phyloP scores from a whole-genome alignment of 176 grass and related monocot genomes.

The Oryza glaberrima region DNA sequence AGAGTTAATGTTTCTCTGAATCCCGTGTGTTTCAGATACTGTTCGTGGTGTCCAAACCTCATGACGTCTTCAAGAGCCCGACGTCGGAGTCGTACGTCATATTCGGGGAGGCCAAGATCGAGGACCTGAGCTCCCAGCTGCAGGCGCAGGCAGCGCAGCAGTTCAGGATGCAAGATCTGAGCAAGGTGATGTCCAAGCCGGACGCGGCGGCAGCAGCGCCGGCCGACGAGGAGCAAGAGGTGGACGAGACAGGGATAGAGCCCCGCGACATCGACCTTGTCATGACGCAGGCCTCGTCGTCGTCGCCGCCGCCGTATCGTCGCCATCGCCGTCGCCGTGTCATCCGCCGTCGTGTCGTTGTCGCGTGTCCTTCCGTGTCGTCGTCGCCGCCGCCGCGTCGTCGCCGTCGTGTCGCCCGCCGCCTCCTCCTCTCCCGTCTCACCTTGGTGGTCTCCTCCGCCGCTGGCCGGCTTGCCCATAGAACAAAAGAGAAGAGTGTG shows the following conservation, averaged over 20 bases:
- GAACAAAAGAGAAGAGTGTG: too few species aligned
- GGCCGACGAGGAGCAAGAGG: constrained; percentile 80
- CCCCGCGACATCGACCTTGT: constrained; percentile 89
- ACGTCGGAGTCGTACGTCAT: constrained; percentile 89
- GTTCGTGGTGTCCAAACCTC: constrained; percentile 83
- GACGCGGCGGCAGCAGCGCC: constrained; percentile 41
- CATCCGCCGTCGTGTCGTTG: too few species aligned
- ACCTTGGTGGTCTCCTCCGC: too few species aligned
- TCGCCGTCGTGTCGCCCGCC: too few species aligned
- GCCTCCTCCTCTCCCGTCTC: too few species aligned
- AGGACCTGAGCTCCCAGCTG: constrained; percentile 88
- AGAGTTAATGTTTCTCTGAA: background rate
- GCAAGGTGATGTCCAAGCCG: constrained; percentile 76
- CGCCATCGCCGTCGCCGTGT: too few species aligned
- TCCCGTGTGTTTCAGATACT: constrained; percentile 56
- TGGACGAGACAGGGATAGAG: constrained; percentile 73
- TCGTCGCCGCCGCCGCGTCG: too few species aligned
- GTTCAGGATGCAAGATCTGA: constrained; percentile 90
- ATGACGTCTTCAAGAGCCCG: constrained; percentile 88
- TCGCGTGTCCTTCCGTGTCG: too few species aligned
- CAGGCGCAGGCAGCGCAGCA: constrained; percentile 89
- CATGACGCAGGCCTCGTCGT: constrained; percentile 85
- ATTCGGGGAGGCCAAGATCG: constrained; percentile 93
- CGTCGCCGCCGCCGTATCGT: constrained; percentile 55
- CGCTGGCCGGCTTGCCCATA: too few species aligned